phyloP scores from a whole-genome alignment of 2,329 filamentous ascomycete genomes.

The Fusarium armeniacum region DNA sequence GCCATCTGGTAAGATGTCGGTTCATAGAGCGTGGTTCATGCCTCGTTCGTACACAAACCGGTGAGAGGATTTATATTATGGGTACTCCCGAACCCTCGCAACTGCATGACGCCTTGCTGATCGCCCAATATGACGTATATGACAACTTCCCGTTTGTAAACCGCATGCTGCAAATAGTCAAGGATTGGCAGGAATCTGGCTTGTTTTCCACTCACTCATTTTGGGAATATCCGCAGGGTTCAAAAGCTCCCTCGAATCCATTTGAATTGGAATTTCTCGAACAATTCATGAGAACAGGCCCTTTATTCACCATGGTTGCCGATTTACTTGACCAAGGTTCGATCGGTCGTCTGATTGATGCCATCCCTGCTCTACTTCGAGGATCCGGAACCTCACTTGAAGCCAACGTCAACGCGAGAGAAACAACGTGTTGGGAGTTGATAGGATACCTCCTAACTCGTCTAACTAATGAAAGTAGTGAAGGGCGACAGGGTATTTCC shows the following conservation, averaged over 20 bases:
- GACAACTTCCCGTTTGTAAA: too few relatives aligned
- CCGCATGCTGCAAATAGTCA: too few relatives aligned
- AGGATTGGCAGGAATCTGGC: neutral
- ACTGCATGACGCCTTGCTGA: too few relatives aligned
- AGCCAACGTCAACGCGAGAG: too few relatives aligned
- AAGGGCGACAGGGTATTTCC: neutral
- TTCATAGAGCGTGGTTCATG: too few relatives aligned
- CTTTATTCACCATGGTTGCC: neutral
- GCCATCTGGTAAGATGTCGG: too few relatives aligned
- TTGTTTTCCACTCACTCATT: rapidly evolving
- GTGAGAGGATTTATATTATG: too few relatives aligned
- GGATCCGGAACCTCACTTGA: too few relatives aligned
- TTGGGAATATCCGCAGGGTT: neutral
- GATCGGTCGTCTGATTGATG: neutral
- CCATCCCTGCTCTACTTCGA: neutral
- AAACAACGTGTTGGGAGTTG: too few relatives aligned
- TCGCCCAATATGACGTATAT: too few relatives aligned
- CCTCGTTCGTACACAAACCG: too few relatives aligned
- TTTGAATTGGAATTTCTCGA: neutral
- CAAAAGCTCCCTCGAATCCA: neutral
- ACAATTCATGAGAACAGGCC: rapidly evolving
- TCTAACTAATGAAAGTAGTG: neutral
- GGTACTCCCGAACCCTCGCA: too few relatives aligned
- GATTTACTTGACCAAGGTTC: rapidly evolving
- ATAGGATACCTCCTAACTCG: neutral